Percentiles rank a stretch among this genome's conserved stretches.
Evolutionary conservation across 768 basidiomycete species (phyloP).

Genomic region (Tulasnella sp.): DNA sequence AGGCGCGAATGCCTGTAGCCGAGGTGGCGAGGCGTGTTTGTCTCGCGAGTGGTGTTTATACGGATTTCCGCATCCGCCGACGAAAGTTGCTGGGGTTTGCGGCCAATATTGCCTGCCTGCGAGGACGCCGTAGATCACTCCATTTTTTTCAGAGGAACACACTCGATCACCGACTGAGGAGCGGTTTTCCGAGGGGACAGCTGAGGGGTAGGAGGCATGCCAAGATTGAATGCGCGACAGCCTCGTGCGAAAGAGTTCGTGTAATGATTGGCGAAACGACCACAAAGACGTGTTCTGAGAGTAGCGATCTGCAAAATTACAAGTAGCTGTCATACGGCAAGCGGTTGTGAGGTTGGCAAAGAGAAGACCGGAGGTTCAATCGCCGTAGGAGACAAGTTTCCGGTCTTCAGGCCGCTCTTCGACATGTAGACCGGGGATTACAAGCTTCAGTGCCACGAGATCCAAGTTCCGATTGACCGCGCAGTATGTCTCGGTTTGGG

Average conservation of each 20-base stretch:
- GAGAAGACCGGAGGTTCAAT: background rate
- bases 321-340: background rate
- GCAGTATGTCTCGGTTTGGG: background rate
- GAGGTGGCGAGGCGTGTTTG: background rate
- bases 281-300: background rate
- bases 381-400: background rate
- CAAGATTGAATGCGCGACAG: background rate
- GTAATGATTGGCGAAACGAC: background rate
- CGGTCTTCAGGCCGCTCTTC: background rate
- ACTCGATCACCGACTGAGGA: background rate
- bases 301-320: background rate
- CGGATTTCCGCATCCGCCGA: background rate
- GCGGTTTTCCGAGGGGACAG: background rate
- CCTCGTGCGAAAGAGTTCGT: background rate
- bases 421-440: background rate
- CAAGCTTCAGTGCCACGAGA: too few species aligned
- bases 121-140: background rate
- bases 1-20: background rate
- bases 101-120: background rate
- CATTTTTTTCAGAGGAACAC: background rate
- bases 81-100: background rate
- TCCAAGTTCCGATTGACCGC: background rate
- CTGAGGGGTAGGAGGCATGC: background rate
- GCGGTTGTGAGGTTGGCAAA: background rate
- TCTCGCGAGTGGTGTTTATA: slow-evolving; percentile 2